These are phyloP conservation scores for Phytophthora megakarya DNA, from an alignment of 352 stramenopile species.

Conservation along the genomic window DNA sequence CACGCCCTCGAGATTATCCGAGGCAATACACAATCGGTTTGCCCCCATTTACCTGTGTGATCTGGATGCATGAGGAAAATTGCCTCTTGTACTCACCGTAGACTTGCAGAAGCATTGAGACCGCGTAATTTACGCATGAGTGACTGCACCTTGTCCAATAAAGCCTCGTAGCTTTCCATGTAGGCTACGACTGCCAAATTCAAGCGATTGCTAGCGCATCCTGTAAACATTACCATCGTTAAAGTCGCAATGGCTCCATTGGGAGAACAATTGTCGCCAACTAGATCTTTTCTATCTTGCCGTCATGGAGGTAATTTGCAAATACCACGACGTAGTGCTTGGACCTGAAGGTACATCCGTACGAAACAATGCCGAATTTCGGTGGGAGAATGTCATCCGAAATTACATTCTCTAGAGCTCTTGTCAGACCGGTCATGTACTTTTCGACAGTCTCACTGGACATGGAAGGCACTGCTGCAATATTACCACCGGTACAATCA, in stretches of 20 bases:
- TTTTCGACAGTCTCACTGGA: neutral
- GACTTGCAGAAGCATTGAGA: neutral
- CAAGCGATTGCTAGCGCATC: neutral
- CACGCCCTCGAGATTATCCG: no score
- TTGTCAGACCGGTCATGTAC: neutral
- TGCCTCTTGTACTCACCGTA: neutral
- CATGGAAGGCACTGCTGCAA: neutral
- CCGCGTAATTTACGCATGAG: neutral
- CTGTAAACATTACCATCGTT: neutral
- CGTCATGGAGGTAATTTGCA: neutral
- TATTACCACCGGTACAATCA: no score
- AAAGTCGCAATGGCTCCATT: neutral
- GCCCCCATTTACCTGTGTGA: no score
- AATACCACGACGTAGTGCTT: constrained; percentile 2
- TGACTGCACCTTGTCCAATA: neutral
- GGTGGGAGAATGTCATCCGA: neutral
- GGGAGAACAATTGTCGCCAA: neutral
- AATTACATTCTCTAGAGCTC: neutral
- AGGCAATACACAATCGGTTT: no score
- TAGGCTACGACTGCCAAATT: neutral
- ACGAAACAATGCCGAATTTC: constrained; percentile 4
- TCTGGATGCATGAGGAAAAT: no score
- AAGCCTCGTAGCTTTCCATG: neutral
- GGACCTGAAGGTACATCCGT: constrained; percentile 2
- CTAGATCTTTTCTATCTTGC: constrained; percentile 1